Percentiles rank a stretch among this genome's conserved stretches.
These are phyloP conservation scores for Fraxinus nigra DNA, from an alignment of 305 asterid species.

Conservation along the genomic window DNA sequence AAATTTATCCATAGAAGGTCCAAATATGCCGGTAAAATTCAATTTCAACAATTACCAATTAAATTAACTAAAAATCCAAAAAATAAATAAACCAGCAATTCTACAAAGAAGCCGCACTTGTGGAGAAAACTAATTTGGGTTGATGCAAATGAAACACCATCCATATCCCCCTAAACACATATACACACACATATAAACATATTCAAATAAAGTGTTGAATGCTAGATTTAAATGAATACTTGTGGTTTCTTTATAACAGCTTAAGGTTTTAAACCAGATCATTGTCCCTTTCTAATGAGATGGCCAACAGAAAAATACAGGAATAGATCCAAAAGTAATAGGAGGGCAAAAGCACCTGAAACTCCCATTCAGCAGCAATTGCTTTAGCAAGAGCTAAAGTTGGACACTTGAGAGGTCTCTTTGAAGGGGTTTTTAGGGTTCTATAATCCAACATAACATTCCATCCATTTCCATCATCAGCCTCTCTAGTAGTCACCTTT, in stretches of 20 bases:
- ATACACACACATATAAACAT: neutral
- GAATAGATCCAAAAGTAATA: neutral
- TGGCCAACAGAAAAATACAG: neutral
- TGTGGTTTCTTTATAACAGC: neutral
- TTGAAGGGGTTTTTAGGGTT: slow-evolving; percentile 87
- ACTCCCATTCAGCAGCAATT: slow-evolving; percentile 98
- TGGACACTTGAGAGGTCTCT: slow-evolving; percentile 78
- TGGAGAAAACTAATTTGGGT: neutral
- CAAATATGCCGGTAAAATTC: neutral
- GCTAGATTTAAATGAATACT: neutral
- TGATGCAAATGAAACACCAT: neutral
- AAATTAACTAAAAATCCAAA: neutral
- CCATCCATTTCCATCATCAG: slow-evolving; percentile 91
- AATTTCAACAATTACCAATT: neutral
- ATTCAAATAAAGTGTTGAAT: neutral
- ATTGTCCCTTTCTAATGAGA: neutral
- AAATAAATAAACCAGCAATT: neutral
- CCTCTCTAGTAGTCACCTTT: slow-evolving; percentile 69
- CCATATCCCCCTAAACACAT: neutral
- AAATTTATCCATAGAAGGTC: neutral
- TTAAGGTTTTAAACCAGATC: neutral
- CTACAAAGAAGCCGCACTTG: neutral
- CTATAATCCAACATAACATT: slow-evolving; percentile 90
- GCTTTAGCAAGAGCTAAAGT: slow-evolving; percentile 82
- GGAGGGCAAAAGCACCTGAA: slow-evolving; percentile 64